phyloP scores from a whole-genome alignment of 1,139 yeast species.

The Pichia sp. region DNA sequence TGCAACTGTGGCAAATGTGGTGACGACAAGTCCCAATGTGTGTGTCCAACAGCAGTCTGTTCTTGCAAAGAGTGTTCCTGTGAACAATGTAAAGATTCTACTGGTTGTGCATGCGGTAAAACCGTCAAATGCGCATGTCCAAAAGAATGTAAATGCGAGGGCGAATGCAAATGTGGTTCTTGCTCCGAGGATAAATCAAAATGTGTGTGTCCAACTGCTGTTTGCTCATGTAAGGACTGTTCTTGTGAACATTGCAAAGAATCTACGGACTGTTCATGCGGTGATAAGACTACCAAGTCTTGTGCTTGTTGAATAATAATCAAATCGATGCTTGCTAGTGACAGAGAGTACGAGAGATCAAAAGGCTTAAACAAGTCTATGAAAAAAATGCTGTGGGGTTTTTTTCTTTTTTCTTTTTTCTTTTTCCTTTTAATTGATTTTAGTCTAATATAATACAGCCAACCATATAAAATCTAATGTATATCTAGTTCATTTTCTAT shows the following conservation, averaged over 20 bases:
- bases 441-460: too few species aligned
- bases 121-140: conserved; percentile 10
- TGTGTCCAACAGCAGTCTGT: conserved; percentile 7
- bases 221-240: conserved; percentile 6
- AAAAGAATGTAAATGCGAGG: conserved; percentile 12
- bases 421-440: too few species aligned
- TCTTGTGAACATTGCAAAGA: conserved; percentile 4
- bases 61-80: conserved; percentile 7
- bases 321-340: too few species aligned
- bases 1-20: conserved; percentile 7
- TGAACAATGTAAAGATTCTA: conserved; percentile 3
- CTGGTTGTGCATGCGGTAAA: conserved; percentile 9
- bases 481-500: too few species aligned
- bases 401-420: too few species aligned
- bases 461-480: too few species aligned
- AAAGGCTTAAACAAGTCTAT: too few species aligned
- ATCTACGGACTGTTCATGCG: conserved; percentile 6
- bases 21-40: conserved; percentile 2
- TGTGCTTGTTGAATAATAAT: too few species aligned
- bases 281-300: neutral
- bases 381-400: too few species aligned
- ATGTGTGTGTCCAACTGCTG: conserved; percentile 13
- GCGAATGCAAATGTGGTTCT: conserved; percentile 8
- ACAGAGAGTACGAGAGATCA: too few species aligned
- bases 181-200: conserved; percentile 11